Conservation (phyloP, 176 grass and related monocot genomes). For the Musa acuminata region DNA sequence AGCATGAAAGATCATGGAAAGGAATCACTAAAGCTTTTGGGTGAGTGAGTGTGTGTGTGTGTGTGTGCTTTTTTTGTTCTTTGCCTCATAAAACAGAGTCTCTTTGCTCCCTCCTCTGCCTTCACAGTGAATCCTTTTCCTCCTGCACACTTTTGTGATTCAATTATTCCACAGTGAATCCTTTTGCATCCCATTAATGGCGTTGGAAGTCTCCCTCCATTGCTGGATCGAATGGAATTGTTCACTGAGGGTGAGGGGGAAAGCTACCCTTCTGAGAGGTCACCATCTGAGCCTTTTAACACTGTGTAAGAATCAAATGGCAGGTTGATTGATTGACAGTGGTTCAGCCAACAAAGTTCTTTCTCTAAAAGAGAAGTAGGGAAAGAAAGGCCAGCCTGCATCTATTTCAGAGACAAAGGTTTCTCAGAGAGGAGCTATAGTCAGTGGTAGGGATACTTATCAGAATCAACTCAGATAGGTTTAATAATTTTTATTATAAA, state of each 20-base stretch:
- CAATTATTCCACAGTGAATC: background rate
- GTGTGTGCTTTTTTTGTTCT: background rate
- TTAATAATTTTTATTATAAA: too few relatives aligned
- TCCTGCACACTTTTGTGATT: background rate
- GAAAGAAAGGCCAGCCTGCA: background rate
- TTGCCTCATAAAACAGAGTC: slow-evolving; percentile 5
- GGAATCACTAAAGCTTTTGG: slow-evolving; percentile 18
- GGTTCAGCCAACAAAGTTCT: background rate
- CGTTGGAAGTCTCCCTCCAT: too few relatives aligned
- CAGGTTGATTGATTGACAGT: background rate
- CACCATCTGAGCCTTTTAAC: slow-evolving; percentile 20
- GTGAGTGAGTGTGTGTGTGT: too few relatives aligned
- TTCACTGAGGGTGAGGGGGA: too few relatives aligned
- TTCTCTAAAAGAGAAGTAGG: background rate
- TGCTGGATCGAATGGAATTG: too few relatives aligned
- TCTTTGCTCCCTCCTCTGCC: background rate
- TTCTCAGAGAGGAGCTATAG: background rate
- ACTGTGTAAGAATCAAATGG: slow-evolving; percentile 15
- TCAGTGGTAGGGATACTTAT: too few relatives aligned
- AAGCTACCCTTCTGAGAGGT: background rate
- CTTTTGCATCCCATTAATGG: too few relatives aligned
- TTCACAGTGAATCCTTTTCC: slow-evolving; percentile 21
- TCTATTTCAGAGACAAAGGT: background rate
- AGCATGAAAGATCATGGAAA: background rate
- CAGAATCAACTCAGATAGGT: too few relatives aligned